These are phyloP conservation scores for Didymella sp. DNA, from an alignment of 2,329 filamentous ascomycete species.

Conservation along the genomic window DNA sequence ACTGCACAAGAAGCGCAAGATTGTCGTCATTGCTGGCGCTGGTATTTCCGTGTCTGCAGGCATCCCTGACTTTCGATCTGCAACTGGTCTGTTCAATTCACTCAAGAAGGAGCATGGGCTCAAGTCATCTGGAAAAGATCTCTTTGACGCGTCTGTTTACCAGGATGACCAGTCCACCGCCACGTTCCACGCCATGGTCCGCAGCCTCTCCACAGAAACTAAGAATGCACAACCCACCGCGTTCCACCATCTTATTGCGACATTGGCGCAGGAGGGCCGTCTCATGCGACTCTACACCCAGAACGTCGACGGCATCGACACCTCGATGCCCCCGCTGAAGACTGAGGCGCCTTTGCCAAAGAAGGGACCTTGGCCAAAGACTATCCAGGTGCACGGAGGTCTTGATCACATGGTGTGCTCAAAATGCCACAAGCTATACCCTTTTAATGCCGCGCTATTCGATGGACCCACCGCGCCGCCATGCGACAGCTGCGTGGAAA, in stretches of 20 bases:
- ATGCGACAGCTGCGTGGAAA: slow-evolving; percentile 75
- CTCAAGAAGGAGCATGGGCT: slow-evolving; percentile 87
- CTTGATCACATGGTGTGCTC: slow-evolving; percentile 96
- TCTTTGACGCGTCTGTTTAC: slow-evolving; percentile 98
- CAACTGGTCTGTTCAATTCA: slow-evolving; percentile 85
- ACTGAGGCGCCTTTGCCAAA: slow-evolving; percentile 81
- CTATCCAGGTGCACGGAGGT: slow-evolving; percentile 91
- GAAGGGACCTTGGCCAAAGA: slow-evolving; percentile 91
- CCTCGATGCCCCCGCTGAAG: slow-evolving; percentile 76
- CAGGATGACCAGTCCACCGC: slow-evolving; percentile 87
- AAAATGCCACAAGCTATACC: slow-evolving; percentile 80
- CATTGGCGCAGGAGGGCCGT: slow-evolving; percentile 84
- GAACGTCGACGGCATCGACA: slow-evolving; percentile 96
- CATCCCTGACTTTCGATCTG: slow-evolving; percentile 95
- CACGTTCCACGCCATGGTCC: slow-evolving; percentile 95
- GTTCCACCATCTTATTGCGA: slow-evolving; percentile 94
- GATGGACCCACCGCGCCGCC: slow-evolving; percentile 82
- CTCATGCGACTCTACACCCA: slow-evolving; percentile 92
- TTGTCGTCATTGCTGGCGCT: slow-evolving; percentile 94
- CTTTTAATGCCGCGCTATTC: slow-evolving; percentile 82
- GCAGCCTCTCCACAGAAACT: slow-evolving; percentile 81
- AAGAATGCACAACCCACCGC: slow-evolving; percentile 79
- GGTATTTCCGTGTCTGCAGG: slow-evolving; percentile 97
- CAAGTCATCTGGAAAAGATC: slow-evolving; percentile 90
- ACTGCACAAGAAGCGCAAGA: slow-evolving; percentile 89